phyloP scores from a whole-genome alignment of 768 basidiomycete genomes.

The Boletus tomentosulus region DNA sequence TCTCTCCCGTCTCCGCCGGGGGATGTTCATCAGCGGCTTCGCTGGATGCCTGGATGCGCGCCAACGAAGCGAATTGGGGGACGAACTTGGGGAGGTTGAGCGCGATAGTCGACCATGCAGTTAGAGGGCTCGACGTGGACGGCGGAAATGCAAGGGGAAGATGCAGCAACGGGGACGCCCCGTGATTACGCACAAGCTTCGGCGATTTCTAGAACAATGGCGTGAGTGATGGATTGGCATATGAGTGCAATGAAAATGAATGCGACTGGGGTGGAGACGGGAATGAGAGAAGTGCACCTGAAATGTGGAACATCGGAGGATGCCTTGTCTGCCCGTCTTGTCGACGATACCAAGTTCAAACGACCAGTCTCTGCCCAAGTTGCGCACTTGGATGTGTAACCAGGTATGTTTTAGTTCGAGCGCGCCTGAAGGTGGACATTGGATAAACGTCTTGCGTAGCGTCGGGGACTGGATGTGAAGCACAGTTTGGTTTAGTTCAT shows the following conservation, averaged over 20 bases:
- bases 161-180: constrained; percentile 56
- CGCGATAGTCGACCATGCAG: constrained; percentile 64
- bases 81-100: constrained; percentile 59
- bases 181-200: constrained; percentile 38
- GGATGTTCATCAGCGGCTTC: constrained; percentile 19
- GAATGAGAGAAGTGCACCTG: constrained; percentile 47
- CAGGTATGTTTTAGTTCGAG: constrained; percentile 67
- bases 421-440: constrained; percentile 47
- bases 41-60: constrained; percentile 27
- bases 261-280: background rate
- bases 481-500: constrained; percentile 56
- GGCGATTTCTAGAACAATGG: constrained; percentile 47
- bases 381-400: constrained; percentile 72
- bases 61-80: constrained; percentile 54
- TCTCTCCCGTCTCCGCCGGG: constrained; percentile 19
- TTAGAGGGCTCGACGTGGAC: constrained; percentile 51
- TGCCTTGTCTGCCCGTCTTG: constrained; percentile 51
- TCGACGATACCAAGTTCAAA: constrained; percentile 76
- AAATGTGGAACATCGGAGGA: constrained; percentile 71
- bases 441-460: constrained; percentile 61
- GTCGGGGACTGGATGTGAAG: constrained; percentile 80
- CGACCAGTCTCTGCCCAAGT: constrained; percentile 64
- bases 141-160: constrained; percentile 66
- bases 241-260: background rate
- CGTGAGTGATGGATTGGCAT: constrained; percentile 7